phyloP scores from a whole-genome alignment of 2,329 filamentous ascomycete species.

The Lasiodiplodia citricola region DNA sequence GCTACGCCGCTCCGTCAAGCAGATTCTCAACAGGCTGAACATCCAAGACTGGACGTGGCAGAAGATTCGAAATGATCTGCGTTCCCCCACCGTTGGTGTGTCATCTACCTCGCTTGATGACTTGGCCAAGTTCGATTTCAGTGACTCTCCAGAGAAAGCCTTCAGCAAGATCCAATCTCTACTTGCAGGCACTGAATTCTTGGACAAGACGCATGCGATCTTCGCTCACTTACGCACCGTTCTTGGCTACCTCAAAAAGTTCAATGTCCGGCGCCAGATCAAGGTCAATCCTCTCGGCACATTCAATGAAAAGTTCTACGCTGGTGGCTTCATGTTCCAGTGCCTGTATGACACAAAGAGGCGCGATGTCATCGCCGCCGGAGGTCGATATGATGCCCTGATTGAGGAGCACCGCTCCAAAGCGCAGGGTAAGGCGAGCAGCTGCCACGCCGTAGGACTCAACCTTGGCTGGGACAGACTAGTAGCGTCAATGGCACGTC shows the following conservation, averaged over 20 bases:
- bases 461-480: slow-evolving; percentile 88
- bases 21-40: slow-evolving; percentile 85
- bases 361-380: slow-evolving; percentile 85
- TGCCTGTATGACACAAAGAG: slow-evolving; percentile 86
- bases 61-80: slow-evolving; percentile 80
- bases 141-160: slow-evolving; percentile 75
- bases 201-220: slow-evolving; percentile 58
- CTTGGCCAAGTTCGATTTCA: slow-evolving; percentile 87
- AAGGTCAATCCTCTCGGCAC: slow-evolving; percentile 86
- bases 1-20: slow-evolving; percentile 75
- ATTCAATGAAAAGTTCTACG: slow-evolving; percentile 90
- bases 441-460: slow-evolving; percentile 85
- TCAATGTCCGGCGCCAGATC: slow-evolving; percentile 77
- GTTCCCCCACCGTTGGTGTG: slow-evolving; percentile 79
- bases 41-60: slow-evolving; percentile 80
- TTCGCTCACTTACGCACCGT: slow-evolving; percentile 83
- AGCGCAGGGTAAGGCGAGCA: slow-evolving; percentile 57
- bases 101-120: slow-evolving; percentile 91
- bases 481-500: slow-evolving; percentile 64
- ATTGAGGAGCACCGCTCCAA: slow-evolving; percentile 83
- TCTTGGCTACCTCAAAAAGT: slow-evolving; percentile 74
- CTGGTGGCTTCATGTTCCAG: slow-evolving; percentile 80
- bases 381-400: slow-evolving; percentile 88
- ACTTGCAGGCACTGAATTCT: slow-evolving; percentile 59
- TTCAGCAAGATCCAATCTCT: slow-evolving; percentile 66